Conservation (phyloP, 2,329 filamentous ascomycete genomes). For the Sordariomycetes sp. region DNA sequence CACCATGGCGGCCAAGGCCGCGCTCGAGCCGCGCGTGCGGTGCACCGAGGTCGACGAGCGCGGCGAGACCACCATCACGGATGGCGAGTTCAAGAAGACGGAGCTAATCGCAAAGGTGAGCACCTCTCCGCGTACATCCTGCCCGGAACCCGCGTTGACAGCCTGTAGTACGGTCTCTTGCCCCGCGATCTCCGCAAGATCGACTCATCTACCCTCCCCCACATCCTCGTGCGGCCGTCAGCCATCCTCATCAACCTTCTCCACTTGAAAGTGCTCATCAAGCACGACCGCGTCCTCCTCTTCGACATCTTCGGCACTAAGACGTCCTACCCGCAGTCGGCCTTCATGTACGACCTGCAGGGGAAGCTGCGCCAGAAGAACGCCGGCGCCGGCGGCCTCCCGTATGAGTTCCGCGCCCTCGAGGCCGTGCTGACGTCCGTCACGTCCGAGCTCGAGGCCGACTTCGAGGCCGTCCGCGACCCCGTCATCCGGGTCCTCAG, state of each 20-base stretch:
- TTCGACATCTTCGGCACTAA: conserved; percentile 95
- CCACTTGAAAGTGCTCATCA: conserved; percentile 92
- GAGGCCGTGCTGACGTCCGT: conserved; percentile 93
- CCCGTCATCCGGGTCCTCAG: conserved; percentile 80
- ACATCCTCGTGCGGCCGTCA: conserved; percentile 85
- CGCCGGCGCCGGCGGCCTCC: conserved; percentile 44
- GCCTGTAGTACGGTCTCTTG: conserved; percentile 65
- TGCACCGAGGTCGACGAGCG: conserved; percentile 93
- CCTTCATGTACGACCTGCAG: conserved; percentile 96
- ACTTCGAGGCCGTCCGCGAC: conserved; percentile 87
- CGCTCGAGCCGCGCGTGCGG: conserved; percentile 71
- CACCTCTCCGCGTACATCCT: not conserved
- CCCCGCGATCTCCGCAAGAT: conserved; percentile 96
- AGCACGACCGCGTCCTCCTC: conserved; percentile 83
- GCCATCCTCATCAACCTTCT: conserved; percentile 91
- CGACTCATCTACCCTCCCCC: conserved; percentile 87
- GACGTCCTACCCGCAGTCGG: conserved; percentile 86
- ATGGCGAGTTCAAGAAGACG: conserved; percentile 94
- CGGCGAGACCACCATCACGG: conserved; percentile 82
- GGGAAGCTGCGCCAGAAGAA: conserved; percentile 80
- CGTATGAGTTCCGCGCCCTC: conserved; percentile 91
- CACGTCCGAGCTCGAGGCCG: conserved; percentile 79
- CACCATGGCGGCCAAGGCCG: conserved; percentile 59
- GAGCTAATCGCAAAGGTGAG: conserved; percentile 85
- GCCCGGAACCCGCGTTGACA: conserved; percentile 3